A percentile compares a stretch with the other conserved stretches of the same genome.
Conservation (phyloP, 2,329 filamentous ascomycete genomes). For the Colletotrichum tofieldiae region DNA sequence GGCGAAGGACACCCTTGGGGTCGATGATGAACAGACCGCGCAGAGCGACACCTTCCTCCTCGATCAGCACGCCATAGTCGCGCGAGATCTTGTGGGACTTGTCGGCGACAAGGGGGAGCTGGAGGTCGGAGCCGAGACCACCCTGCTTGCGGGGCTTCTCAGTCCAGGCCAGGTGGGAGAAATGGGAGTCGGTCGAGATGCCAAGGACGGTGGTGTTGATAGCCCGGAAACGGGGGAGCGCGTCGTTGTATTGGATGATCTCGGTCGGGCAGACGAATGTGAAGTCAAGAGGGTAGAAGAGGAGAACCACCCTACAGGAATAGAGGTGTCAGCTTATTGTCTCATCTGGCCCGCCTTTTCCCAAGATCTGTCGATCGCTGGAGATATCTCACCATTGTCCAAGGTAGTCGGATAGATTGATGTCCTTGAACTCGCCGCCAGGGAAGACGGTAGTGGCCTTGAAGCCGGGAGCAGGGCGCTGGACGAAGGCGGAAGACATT, state of each 20-base stretch:
- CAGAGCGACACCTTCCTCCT: conserved; percentile 75
- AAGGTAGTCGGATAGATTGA: conserved; percentile 60
- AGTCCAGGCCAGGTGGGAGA: conserved; percentile 71
- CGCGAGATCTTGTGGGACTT: conserved; percentile 73
- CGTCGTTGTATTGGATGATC: conserved; percentile 76
- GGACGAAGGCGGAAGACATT: conserved; percentile 64
- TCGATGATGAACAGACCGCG: conserved; percentile 78
- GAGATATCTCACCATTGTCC: conserved; percentile 61
- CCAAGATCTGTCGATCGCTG: neutral
- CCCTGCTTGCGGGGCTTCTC: conserved; percentile 72
- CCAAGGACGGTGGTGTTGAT: conserved; percentile 74
- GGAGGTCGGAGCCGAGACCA: conserved; percentile 71
- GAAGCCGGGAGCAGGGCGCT: conserved; percentile 65
- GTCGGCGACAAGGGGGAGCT: conserved; percentile 75
- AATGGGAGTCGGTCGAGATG: conserved; percentile 75
- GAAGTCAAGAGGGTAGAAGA: conserved; percentile 79
- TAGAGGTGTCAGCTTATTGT: conserved; percentile 4
- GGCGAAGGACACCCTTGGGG: conserved; percentile 71
- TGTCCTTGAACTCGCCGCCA: conserved; percentile 64
- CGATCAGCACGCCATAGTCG: conserved; percentile 75
- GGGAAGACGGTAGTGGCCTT: conserved; percentile 66
- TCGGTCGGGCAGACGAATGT: conserved; percentile 78
- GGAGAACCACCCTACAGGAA: conserved; percentile 70
- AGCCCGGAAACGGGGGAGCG: conserved; percentile 71
- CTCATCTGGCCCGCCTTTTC: neutral